Percentiles rank a stretch among this genome's conserved stretches.
phyloP scores from a whole-genome alignment of 208 protist genomes.

The Trypanosoma avium region DNA sequence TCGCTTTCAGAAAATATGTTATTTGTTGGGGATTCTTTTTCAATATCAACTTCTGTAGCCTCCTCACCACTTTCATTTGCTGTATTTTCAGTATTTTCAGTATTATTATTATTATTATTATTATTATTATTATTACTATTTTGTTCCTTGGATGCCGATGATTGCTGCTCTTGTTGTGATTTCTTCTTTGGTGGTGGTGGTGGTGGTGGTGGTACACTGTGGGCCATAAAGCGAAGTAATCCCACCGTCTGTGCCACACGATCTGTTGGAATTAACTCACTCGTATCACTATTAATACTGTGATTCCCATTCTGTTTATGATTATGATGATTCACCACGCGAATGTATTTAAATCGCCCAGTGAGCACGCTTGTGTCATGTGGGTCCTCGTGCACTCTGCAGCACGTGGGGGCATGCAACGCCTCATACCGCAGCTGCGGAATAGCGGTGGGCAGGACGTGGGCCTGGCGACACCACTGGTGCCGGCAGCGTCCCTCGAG shows the following conservation, averaged over 20 bases:
- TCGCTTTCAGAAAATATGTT: slow-evolving; percentile 1
- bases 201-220: too few species aligned
- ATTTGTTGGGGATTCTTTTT: too few species aligned
- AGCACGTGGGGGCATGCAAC: slow-evolving; percentile 83
- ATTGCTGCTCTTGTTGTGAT: neutral
- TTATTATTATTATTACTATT: too few species aligned
- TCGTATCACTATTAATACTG: neutral
- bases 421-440: slow-evolving; percentile 82
- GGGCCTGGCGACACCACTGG: slow-evolving; percentile 87
- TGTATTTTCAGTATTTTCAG: too few species aligned
- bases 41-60: too few species aligned
- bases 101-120: too few species aligned
- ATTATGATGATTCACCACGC: slow-evolving; percentile 56
- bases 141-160: too few species aligned
- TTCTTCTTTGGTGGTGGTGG: slow-evolving; percentile 32
- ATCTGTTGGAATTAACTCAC: slow-evolving; percentile 66
- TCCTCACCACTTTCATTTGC: too few species aligned
- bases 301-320: too few species aligned
- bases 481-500: slow-evolving; percentile 86
- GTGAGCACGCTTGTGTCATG: slow-evolving; percentile 75
- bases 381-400: slow-evolving; percentile 75
- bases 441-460: slow-evolving; percentile 71
- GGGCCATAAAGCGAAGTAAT: slow-evolving; percentile 78
- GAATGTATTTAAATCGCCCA: slow-evolving; percentile 63
- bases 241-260: slow-evolving; percentile 82